Evolutionary conservation across 2,329 filamentous ascomycete genomes (phyloP).

Genomic region (Neophaeococcomyces aloes): DNA sequence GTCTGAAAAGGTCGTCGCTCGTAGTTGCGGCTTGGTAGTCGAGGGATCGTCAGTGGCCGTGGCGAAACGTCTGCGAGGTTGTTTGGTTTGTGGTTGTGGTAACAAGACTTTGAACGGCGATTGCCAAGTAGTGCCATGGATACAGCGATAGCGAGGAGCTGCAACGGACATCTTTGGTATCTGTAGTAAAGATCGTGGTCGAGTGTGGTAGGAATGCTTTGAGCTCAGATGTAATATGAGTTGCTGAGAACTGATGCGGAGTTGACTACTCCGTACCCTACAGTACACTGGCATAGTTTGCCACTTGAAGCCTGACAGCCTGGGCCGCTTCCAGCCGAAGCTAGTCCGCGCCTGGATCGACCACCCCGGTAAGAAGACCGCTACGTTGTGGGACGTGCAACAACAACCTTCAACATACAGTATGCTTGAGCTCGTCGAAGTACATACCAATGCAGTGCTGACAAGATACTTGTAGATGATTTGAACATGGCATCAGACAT

Average conservation of each 20-base stretch:
- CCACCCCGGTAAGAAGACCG: too few species aligned
- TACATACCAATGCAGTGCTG: too few species aligned
- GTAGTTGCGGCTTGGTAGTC: constrained; percentile 28
- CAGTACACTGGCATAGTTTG: too few species aligned
- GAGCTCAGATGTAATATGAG: not conserved
- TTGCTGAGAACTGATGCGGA: constrained; percentile 3
- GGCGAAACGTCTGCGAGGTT: constrained; percentile 30
- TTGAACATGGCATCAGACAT: too few species aligned
- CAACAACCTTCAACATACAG: too few species aligned
- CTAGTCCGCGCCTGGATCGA: too few species aligned
- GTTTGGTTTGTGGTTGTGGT: constrained; percentile 7
- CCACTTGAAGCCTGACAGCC: too few species aligned
- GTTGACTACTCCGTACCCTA: too few species aligned
- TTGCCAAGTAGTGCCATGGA: constrained; percentile 18
- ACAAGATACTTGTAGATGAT: too few species aligned
- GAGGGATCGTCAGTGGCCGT: constrained; percentile 33
- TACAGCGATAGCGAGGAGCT: constrained; percentile 15
- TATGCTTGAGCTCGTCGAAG: too few species aligned
- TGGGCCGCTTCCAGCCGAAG: too few species aligned
- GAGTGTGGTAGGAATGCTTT: not conserved
- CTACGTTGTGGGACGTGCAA: too few species aligned
- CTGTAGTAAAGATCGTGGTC: constrained; percentile 22
- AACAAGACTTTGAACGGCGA: constrained; percentile 22
- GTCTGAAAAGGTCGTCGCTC: constrained; percentile 48
- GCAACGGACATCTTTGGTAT: constrained; percentile 13